phyloP scores from a whole-genome alignment of 345 rosid genomes.

The Aurinia saxatilis region DNA sequence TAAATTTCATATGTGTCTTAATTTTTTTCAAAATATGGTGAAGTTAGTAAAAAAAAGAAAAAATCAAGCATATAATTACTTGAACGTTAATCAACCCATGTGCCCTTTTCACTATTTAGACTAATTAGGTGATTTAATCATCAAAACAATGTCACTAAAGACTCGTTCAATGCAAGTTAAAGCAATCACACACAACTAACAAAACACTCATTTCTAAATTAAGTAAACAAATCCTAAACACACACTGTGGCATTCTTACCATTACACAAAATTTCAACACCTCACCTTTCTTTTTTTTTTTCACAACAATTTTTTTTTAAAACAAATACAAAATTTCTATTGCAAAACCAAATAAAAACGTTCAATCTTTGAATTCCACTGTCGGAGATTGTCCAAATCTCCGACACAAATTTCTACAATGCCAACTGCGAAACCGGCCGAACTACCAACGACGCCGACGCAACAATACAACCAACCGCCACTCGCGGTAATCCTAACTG shows the following conservation, averaged over 20 bases:
- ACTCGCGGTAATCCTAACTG: conserved; percentile 36
- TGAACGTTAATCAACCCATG: neutral
- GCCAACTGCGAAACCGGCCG: conserved; percentile 18
- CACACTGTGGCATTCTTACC: neutral
- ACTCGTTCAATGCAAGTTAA: conserved; percentile 30
- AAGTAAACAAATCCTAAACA: conserved; percentile 19
- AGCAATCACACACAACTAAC: conserved; percentile 15
- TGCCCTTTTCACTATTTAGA: neutral
- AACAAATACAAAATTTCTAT: too few relatives aligned
- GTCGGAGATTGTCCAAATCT: conserved; percentile 35
- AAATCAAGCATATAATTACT: neutral
- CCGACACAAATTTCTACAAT: conserved; percentile 45
- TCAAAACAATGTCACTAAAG: conserved; percentile 18
- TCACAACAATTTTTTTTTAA: too few relatives aligned
- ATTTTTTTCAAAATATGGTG: too few relatives aligned
- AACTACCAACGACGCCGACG: neutral
- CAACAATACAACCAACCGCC: conserved; percentile 33
- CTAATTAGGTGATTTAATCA: conserved; percentile 9
- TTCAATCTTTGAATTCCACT: neutral
- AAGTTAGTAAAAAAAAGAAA: too few relatives aligned
- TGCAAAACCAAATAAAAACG: neutral
- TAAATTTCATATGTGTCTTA: too few relatives aligned
- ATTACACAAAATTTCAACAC: neutral
- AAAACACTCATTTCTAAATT: conserved; percentile 21
- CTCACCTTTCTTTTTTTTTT: too few relatives aligned